Conservation (phyloP, 2,329 filamentous ascomycete species). For the Neocucurbitaria cava region DNA sequence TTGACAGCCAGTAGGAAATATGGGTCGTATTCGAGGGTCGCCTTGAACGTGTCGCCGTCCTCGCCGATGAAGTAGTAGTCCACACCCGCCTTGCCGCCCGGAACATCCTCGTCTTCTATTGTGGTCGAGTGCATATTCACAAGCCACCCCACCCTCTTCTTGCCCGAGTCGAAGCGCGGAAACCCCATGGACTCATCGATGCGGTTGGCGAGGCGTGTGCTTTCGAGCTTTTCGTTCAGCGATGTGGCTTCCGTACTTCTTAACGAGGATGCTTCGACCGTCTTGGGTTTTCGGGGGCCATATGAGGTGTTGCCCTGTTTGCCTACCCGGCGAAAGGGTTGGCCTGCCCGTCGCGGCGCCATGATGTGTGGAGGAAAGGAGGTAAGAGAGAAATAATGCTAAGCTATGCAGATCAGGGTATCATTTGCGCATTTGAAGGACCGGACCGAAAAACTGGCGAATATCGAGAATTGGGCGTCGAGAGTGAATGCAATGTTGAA, state of each 20-base stretch:
- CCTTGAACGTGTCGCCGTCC: constrained; percentile 90
- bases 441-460: constrained; percentile 21
- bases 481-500: constrained; percentile 17
- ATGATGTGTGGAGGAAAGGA: constrained; percentile 41
- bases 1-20: constrained; percentile 95
- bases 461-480: constrained; percentile 22
- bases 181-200: constrained; percentile 98
- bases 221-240: constrained; percentile 90
- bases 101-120: constrained; percentile 81
- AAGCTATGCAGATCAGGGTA: constrained; percentile 35
- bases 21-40: constrained; percentile 93
- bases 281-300: constrained; percentile 69
- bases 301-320: constrained; percentile 51
- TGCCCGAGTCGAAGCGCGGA: constrained; percentile 84
- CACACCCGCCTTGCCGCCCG: constrained; percentile 84
- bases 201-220: constrained; percentile 78
- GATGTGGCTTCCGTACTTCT: constrained; percentile 84
- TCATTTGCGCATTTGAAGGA: constrained; percentile 35
- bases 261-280: constrained; percentile 77
- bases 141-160: constrained; percentile 88
- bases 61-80: constrained; percentile 90
- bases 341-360: constrained; percentile 53
- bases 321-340: constrained; percentile 53
- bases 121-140: constrained; percentile 93
- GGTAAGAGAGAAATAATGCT: constrained; percentile 29